Percentiles rank a stretch among this genome's conserved stretches.
Conservation (phyloP, 2,329 filamentous ascomycete species). For the Blastomyces parvus region DNA sequence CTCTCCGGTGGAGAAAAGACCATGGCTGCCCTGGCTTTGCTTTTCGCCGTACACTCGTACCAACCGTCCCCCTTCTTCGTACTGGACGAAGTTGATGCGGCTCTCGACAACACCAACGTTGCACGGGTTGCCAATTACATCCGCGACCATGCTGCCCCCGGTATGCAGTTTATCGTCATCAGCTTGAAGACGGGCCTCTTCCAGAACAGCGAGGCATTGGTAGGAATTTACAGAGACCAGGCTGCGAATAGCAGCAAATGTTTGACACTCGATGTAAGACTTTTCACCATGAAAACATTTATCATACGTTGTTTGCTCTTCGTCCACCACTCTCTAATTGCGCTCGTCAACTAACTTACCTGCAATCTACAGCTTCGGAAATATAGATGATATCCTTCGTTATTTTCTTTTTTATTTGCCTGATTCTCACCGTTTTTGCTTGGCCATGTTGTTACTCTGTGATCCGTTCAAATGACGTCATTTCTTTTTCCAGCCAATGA, state of each 20-base stretch:
- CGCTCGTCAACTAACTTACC: slow-evolving; percentile 1
- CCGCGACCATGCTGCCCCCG: slow-evolving; percentile 81
- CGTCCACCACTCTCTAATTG: not conserved
- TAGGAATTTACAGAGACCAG: slow-evolving; percentile 94
- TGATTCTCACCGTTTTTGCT: not conserved
- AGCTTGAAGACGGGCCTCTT: slow-evolving; percentile 91
- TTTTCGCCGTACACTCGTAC: slow-evolving; percentile 95
- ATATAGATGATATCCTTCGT: slow-evolving; percentile 13
- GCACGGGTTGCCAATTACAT: slow-evolving; percentile 96
- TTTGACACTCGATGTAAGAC: slow-evolving; percentile 86
- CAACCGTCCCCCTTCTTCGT: slow-evolving; percentile 96
- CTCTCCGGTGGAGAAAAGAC: slow-evolving; percentile 96
- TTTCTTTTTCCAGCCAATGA: not conserved
- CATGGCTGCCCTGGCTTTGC: slow-evolving; percentile 89
- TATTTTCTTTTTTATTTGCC: not conserved
- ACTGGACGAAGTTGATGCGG: slow-evolving; percentile 93
- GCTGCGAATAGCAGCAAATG: slow-evolving; percentile 84
- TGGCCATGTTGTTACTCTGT: not conserved
- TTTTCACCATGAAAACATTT: not conserved
- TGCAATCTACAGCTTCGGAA: slow-evolving; percentile 16
- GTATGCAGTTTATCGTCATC: slow-evolving; percentile 99
- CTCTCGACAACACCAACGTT: slow-evolving; percentile 95
- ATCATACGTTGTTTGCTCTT: not conserved
- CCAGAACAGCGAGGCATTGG: slow-evolving; percentile 89
- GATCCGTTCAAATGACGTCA: not conserved